Evolutionary conservation across 139 green algal species (phyloP).

Genomic region (Chlamydomonas sphaeroides): DNA sequence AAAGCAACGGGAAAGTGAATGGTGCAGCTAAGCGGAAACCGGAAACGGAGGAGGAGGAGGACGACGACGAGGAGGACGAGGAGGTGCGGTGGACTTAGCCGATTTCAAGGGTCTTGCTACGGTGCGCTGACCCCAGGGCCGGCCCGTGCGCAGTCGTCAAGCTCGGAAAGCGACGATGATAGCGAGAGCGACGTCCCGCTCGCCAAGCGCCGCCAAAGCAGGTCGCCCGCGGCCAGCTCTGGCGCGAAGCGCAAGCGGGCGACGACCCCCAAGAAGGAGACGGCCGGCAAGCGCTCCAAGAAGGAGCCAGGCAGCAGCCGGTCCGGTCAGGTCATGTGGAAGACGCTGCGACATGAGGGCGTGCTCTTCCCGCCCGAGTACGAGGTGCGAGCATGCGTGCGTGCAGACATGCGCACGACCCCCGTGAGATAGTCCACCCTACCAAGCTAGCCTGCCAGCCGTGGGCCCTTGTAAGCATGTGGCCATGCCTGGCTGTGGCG

Average conservation of each 20-base stretch:
- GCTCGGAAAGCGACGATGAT: constrained; percentile 32
- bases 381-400: constrained; percentile 8
- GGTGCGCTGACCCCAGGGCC: background rate
- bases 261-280: background rate
- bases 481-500: too few relatives aligned
- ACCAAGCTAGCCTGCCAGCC: too few relatives aligned
- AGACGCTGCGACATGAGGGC: constrained; percentile 87
- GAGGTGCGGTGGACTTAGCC: background rate
- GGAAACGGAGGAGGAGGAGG: constrained; percentile 37
- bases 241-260: constrained; percentile 26
- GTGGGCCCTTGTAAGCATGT: too few relatives aligned
- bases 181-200: constrained; percentile 23
- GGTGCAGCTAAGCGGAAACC: constrained; percentile 32
- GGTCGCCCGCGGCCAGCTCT: constrained; percentile 5
- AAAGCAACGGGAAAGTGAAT: constrained; percentile 8
- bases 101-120: background rate
- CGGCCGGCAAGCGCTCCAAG: constrained; percentile 1
- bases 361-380: constrained; percentile 95
- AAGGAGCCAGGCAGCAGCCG: constrained; percentile 31
- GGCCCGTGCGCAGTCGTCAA: background rate
- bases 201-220: constrained; percentile 5
- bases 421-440: too few relatives aligned
- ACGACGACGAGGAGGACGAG: constrained; percentile 26
- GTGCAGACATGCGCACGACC: too few relatives aligned
- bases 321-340: constrained; percentile 78